Conservation (phyloP, 768 basidiomycete genomes). For the Boletus reticuloceps region DNA sequence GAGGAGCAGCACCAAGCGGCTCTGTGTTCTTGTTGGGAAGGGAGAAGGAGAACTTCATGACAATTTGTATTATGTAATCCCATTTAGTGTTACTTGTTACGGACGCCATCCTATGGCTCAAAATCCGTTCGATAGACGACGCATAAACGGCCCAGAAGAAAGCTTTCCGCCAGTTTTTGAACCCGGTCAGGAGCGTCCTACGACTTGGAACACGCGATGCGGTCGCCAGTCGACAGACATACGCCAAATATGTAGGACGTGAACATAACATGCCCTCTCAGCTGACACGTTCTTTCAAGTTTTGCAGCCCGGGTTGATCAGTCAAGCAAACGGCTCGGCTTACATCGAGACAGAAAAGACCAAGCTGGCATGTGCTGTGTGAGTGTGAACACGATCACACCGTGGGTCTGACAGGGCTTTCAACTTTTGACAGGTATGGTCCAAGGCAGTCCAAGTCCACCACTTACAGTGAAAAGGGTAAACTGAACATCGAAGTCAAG, state of each 20-base stretch:
- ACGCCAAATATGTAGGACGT: slow-evolving; percentile 77
- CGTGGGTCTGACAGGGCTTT: not conserved
- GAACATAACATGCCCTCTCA: not conserved
- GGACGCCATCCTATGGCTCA: slow-evolving; percentile 40
- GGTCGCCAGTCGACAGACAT: slow-evolving; percentile 62
- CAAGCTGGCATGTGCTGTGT: slow-evolving; percentile 98
- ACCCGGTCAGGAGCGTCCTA: slow-evolving; percentile 32
- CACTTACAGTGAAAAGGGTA: slow-evolving; percentile 83
- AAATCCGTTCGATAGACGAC: slow-evolving; percentile 73
- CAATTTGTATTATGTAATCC: slow-evolving; percentile 20
- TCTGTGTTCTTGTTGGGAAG: slow-evolving; percentile 54
- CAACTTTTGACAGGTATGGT: slow-evolving; percentile 57
- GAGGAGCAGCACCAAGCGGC: slow-evolving; percentile 49
- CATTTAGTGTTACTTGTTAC: not conserved
- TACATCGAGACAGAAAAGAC: slow-evolving; percentile 92
- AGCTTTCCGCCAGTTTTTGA: slow-evolving; percentile 64
- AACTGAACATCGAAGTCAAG: slow-evolving; percentile 93
- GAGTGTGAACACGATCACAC: slow-evolving; percentile 29
- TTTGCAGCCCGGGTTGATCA: slow-evolving; percentile 85
- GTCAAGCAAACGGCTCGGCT: slow-evolving; percentile 93
- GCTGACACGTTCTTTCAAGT: slow-evolving; percentile 45
- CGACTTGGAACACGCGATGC: slow-evolving; percentile 36
- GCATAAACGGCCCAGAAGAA: slow-evolving; percentile 89
- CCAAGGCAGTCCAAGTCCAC: slow-evolving; percentile 81
- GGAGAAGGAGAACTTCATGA: slow-evolving; percentile 91